Conservation (phyloP, 306 rosid species). For the Dalbergia cultrata region DNA sequence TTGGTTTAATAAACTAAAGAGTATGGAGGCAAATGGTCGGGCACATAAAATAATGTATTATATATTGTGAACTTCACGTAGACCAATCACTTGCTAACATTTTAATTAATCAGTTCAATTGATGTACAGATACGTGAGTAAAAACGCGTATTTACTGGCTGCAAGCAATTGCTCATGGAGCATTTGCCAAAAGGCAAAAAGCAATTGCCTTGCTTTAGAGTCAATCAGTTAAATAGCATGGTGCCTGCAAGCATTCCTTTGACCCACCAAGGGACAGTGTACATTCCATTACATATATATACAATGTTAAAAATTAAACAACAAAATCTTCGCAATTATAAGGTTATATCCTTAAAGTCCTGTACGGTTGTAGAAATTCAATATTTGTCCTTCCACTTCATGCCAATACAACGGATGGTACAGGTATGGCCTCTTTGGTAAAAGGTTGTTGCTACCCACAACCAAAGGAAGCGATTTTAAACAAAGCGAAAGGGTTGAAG, state of each 20-base stretch:
- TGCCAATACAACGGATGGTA: neutral
- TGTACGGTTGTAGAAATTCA: neutral
- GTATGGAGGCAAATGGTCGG: neutral
- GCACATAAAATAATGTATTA: neutral
- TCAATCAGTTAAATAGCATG: neutral
- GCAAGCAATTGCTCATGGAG: constrained; percentile 29
- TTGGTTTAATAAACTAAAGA: constrained; percentile 29
- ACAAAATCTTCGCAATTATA: neutral
- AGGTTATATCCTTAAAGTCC: neutral
- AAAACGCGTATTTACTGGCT: constrained; percentile 24
- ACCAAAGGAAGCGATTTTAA: neutral
- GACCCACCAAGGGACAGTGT: constrained; percentile 18
- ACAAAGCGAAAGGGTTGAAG: neutral
- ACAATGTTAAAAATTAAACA: neutral
- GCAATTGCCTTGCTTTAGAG: constrained; percentile 15
- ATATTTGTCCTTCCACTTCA: constrained; percentile 6
- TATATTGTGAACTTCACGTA: neutral
- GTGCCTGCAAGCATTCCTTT: constrained; percentile 37
- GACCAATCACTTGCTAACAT: neutral
- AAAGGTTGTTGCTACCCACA: too few species aligned
- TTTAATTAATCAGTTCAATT: neutral
- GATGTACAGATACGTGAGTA: neutral
- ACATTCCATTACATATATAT: neutral
- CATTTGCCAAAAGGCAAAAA: constrained; percentile 41
- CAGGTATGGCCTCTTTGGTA: neutral